Conservation (phyloP, 75 land plant species). For the Adiantum capillusveneris region DNA sequence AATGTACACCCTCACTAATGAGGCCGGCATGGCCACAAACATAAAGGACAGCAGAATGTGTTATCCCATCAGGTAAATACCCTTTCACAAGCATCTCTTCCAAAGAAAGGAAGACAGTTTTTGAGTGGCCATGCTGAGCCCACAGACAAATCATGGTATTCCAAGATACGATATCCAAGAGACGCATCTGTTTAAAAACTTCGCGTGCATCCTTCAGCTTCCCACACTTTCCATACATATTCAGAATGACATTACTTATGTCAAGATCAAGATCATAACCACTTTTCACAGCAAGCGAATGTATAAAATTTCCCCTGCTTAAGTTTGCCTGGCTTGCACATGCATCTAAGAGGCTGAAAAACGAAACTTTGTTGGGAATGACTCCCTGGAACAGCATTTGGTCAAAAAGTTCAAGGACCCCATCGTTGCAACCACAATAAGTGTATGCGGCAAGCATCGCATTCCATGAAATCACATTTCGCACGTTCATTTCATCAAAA, state of each 20-base stretch:
- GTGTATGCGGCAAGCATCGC: slow-evolving; percentile 7
- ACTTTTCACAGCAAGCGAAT: slow-evolving; percentile 31
- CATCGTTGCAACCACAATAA: slow-evolving; percentile 2
- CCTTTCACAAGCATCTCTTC: slow-evolving; percentile 11
- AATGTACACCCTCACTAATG: slow-evolving; percentile 10
- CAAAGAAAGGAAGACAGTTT: slow-evolving; percentile 9
- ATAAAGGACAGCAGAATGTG: slow-evolving; percentile 10
- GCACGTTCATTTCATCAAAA: background rate
- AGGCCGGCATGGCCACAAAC: slow-evolving; percentile 17
- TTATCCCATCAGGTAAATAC: background rate
- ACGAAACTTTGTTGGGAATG: slow-evolving; percentile 2
- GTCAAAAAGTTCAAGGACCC: slow-evolving; percentile 13
- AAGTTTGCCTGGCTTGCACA: too few species aligned
- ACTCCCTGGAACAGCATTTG: slow-evolving; percentile 10
- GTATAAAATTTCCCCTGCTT: slow-evolving; percentile 10
- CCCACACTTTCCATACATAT: slow-evolving; percentile 22
- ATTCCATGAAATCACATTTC: slow-evolving; percentile 16
- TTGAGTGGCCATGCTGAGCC: slow-evolving; percentile 13
- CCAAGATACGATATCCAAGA: slow-evolving; percentile 26
- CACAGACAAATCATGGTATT: slow-evolving; percentile 32
- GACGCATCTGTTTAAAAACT: background rate
- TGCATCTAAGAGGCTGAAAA: background rate
- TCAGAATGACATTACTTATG: slow-evolving; percentile 18
- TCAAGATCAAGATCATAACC: slow-evolving; percentile 18
- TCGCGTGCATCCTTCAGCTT: slow-evolving; percentile 10